These are phyloP conservation scores for Debaryomyces robertsiae DNA, from an alignment of 1,139 yeast species.

Conservation along the genomic window DNA sequence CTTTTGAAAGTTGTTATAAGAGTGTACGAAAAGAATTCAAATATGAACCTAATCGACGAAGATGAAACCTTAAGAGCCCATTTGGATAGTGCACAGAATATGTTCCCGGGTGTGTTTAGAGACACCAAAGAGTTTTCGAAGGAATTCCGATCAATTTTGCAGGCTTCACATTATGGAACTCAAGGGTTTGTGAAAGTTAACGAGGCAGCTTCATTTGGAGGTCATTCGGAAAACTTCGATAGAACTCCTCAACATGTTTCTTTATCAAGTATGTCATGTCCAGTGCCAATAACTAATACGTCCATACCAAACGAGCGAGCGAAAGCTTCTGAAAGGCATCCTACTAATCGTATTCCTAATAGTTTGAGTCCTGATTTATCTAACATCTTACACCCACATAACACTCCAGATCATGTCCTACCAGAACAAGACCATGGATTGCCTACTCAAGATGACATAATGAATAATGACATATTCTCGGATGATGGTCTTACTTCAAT, in stretches of 20 bases:
- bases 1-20: slow-evolving; percentile 29
- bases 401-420: slow-evolving; percentile 3
- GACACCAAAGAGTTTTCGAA: not conserved
- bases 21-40: slow-evolving; percentile 26
- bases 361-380: slow-evolving; percentile 24
- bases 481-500: slow-evolving; percentile 24
- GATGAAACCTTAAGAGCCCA: slow-evolving; percentile 24
- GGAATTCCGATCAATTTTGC: slow-evolving; percentile 1
- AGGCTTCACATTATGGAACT: slow-evolving; percentile 10
- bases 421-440: not conserved
- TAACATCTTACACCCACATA: slow-evolving; percentile 25
- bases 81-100: slow-evolving; percentile 23
- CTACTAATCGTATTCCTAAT: not conserved
- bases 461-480: slow-evolving; percentile 15
- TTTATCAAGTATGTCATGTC: not conserved
- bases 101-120: slow-evolving; percentile 26
- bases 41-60: slow-evolving; percentile 18
- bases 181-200: slow-evolving; percentile 14
- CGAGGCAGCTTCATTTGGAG: slow-evolving; percentile 20
- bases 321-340: not conserved
- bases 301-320: not conserved
- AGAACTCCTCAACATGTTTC: not conserved
- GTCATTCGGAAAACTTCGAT: not conserved
- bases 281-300: not conserved
- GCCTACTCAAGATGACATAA: not conserved